phyloP scores from a whole-genome alignment of 257 asterid species.

The Cynanchum wilfordii region DNA sequence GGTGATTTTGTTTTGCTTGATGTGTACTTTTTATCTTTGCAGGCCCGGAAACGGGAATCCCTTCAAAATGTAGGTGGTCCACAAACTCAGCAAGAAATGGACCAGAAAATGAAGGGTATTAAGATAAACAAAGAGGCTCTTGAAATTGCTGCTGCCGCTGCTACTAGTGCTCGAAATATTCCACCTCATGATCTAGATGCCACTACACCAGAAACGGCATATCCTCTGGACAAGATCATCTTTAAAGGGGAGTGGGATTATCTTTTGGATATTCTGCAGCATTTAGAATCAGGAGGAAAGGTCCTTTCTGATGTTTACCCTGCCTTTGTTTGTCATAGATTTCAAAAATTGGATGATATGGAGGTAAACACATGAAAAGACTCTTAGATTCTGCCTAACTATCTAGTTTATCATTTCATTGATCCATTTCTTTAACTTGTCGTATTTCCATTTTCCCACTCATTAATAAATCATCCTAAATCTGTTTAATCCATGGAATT shows the following conservation, averaged over 20 bases:
- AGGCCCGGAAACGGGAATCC: conserved; percentile 45
- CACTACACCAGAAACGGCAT: conserved; percentile 48
- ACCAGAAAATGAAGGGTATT: conserved; percentile 33
- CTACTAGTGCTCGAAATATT: conserved; percentile 33
- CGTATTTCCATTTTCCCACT: neutral
- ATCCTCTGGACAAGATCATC: conserved; percentile 77
- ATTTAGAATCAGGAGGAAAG: conserved; percentile 33
- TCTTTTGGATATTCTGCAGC: conserved; percentile 55
- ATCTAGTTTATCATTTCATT: neutral
- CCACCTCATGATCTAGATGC: conserved; percentile 78
- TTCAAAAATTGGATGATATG: conserved; percentile 32
- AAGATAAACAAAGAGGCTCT: conserved; percentile 48
- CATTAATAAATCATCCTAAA: neutral
- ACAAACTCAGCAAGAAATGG: conserved; percentile 33
- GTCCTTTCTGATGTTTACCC: conserved; percentile 48
- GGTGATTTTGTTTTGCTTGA: neutral
- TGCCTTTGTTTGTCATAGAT: conserved; percentile 67
- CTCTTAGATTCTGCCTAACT: neutral
- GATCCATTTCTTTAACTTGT: neutral
- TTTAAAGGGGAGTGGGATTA: conserved; percentile 79
- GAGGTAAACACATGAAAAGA: conserved; percentile 43
- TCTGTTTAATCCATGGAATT: neutral
- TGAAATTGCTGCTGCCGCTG: conserved; percentile 27
- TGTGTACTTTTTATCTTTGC: conserved; percentile 13
- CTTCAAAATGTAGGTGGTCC: conserved; percentile 43